Evolutionary conservation across 2,329 filamentous ascomycete genomes (phyloP), one percentile per base, ranked within the genome.

Genomic region (Ilyonectria robusta): DNA sequence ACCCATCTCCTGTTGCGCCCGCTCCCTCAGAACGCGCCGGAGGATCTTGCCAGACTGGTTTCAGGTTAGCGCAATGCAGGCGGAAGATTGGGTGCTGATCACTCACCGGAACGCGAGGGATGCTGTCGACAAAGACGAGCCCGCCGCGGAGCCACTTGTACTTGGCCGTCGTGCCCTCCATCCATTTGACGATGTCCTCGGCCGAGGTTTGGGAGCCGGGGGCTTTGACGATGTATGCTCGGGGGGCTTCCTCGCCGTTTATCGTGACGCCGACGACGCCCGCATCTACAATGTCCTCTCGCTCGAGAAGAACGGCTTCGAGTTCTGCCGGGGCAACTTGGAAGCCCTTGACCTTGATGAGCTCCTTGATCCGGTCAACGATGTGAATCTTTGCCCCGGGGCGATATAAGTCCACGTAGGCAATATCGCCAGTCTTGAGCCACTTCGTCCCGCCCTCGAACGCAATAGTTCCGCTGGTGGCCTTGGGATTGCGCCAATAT

Each of bases 321-420:
- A 94, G 85, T 76, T 94, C 92, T 0, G 92, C 92, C 0, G 92
- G 92, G 1, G 92, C 92, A 13, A 94, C 92, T 86, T 94, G 93
- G 60, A 90, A 82, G 53, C 92, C 92, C 86, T 92, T 88, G 17
- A 88, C 86, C 76, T 89, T 89, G 77, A 89, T 89, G 50, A 89
- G 81, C 76, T 89, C 87, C 84, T 95, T 81, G 63, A 89, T 89
- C 35, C 93, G 86, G 77, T 95, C 93, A 15, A 95, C 91, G 29
- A 95, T 91, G 76, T 88, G 88, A 64, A 85, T 81, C 37, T 82
- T 65, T 0, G 64, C 73, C 1, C 86, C 86, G 0, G 80, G 74
- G 58, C 86, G 83, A 70, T 90, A 88, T 9, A 85, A 85, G 53
- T 90, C 84, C 64, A 93, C 85, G 71, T 88, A 92, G 7, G 88